phyloP scores from a whole-genome alignment of 352 stramenopile genomes.

The Pythium phragmiticola region DNA sequence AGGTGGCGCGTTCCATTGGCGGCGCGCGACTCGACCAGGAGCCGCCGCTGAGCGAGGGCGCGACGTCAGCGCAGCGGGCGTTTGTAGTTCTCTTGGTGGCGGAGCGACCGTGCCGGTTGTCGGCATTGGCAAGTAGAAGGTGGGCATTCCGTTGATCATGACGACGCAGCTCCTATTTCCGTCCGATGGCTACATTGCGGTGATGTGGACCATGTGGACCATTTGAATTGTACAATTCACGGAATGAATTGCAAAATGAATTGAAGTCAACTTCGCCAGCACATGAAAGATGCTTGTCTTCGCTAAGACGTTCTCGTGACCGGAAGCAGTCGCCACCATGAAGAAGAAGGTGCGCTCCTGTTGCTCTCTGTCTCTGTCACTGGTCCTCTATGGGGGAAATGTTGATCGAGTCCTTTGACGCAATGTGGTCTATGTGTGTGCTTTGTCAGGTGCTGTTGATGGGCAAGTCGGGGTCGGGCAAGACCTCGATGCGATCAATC shows the following conservation, averaged over 20 bases:
- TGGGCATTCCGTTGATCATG: not conserved
- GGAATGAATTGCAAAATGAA: slow-evolving; percentile 16
- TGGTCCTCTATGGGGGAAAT: not conserved
- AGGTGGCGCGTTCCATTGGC: slow-evolving; percentile 32
- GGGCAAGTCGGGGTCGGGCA: slow-evolving; percentile 95
- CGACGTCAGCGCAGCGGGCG: slow-evolving; percentile 13
- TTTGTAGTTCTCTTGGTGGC: slow-evolving; percentile 2
- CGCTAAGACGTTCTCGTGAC: not conserved
- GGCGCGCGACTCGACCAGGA: slow-evolving; percentile 9
- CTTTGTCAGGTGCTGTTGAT: slow-evolving; percentile 91
- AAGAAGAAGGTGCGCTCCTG: slow-evolving; percentile 30
- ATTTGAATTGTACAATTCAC: slow-evolving; percentile 18
- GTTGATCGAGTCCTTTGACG: not conserved
- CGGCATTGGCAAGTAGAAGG: slow-evolving; percentile 10
- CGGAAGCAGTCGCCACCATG: slow-evolving; percentile 19
- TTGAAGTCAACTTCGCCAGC: slow-evolving; percentile 9
- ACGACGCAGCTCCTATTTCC: not conserved
- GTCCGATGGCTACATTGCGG: slow-evolving; percentile 3
- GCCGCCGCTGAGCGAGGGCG: slow-evolving; percentile 14
- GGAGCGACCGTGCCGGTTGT: not conserved
- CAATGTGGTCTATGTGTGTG: not conserved
- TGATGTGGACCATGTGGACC: not conserved
- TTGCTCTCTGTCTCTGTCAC: not conserved
- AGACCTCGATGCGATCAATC: slow-evolving; percentile 99
- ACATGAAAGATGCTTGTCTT: not conserved